Conservation (phyloP, 2,329 filamentous ascomycete genomes). For the Hypoxylon sp. region DNA sequence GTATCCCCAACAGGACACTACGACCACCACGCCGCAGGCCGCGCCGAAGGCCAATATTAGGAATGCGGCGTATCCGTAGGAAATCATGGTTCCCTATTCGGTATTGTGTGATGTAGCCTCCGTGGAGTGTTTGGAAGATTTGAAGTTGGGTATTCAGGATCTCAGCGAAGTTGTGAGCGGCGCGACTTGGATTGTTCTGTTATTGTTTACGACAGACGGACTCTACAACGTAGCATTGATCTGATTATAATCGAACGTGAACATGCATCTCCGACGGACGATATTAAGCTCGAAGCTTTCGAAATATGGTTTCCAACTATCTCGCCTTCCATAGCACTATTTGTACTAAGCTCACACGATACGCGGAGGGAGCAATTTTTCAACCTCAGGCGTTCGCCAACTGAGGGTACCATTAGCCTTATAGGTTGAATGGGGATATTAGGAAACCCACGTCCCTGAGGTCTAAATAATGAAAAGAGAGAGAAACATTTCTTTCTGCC, state of each 20-base stretch:
- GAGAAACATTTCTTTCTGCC: too few relatives aligned
- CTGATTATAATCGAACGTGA: not conserved
- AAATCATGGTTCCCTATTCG: not conserved
- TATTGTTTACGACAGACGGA: not conserved
- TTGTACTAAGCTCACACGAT: not conserved
- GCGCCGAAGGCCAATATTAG: too few relatives aligned
- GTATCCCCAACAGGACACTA: not conserved
- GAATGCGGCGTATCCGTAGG: too few relatives aligned
- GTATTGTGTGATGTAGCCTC: not conserved
- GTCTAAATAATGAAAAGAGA: too few relatives aligned
- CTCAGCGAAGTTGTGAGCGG: not conserved
- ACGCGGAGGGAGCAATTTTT: not conserved
- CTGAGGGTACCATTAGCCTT: not conserved
- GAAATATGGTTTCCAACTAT: slow-evolving; percentile 1
- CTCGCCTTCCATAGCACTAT: not conserved
- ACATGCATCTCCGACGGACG: not conserved
- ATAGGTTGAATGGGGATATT: not conserved
- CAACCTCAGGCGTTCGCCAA: not conserved
- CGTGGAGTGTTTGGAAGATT: not conserved
- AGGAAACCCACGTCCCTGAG: not conserved
- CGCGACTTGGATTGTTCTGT: not conserved
- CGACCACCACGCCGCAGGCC: too few relatives aligned
- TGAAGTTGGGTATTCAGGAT: not conserved
- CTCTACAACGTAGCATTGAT: not conserved
- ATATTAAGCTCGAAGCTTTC: not conserved